phyloP scores from a whole-genome alignment of 495 filamentous ascomycete species.

The Viridothelium virens region DNA sequence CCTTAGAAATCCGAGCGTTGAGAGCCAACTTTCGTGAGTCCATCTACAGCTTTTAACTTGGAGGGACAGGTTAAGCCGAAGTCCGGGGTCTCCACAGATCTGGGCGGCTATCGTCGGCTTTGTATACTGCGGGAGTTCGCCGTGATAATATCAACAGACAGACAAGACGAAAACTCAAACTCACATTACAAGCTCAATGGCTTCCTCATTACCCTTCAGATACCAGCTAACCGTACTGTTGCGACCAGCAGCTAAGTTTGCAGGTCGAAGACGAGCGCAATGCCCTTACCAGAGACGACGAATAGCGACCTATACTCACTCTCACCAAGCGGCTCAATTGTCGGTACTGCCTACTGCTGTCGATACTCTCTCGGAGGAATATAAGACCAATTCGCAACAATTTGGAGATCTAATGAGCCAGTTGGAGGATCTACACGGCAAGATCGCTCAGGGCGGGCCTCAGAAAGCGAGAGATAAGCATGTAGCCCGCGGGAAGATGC shows the following conservation, averaged over 20 bases:
- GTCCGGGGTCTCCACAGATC: conserved; percentile 1
- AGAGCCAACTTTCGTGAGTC: not conserved
- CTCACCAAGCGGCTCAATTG: conserved; percentile 52
- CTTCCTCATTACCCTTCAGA: not conserved
- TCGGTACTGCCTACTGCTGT: conserved; percentile 69
- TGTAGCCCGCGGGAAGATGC: conserved; percentile 81
- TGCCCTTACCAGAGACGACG: conserved; percentile 15
- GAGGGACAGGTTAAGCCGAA: not conserved
- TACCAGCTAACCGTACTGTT: not conserved
- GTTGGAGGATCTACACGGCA: conserved; percentile 60
- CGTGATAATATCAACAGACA: not conserved
- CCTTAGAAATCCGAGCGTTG: not conserved
- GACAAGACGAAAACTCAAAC: not conserved
- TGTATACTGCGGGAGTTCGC: not conserved
- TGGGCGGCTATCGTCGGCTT: conserved; percentile 2
- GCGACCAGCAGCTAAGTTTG: not conserved
- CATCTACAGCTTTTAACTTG: not conserved
- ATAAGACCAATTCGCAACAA: conserved; percentile 68
- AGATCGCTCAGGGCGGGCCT: conserved; percentile 66
- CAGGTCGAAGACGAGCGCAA: not conserved
- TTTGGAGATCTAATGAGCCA: conserved; percentile 64
- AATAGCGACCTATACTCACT: conserved; percentile 40
- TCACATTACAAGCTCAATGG: not conserved
- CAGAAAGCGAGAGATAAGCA: conserved; percentile 87
- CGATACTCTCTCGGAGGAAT: conserved; percentile 69